These are phyloP conservation scores for Chaetomium tenue DNA, from an alignment of 495 filamentous ascomycete species.

Conservation along the genomic window DNA sequence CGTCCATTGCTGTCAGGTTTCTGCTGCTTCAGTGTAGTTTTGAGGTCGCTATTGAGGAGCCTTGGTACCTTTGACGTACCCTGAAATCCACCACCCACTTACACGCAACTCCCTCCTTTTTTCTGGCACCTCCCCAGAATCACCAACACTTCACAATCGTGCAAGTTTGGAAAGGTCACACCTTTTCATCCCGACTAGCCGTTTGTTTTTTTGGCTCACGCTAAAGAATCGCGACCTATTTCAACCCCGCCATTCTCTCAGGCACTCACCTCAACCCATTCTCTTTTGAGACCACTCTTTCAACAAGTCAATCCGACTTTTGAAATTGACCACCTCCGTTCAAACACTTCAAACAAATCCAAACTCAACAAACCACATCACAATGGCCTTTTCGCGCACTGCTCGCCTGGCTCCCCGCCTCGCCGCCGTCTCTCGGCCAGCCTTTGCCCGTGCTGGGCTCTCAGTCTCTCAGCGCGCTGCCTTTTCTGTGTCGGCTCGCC, in stretches of 20 bases:
- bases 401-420: conserved; percentile 37
- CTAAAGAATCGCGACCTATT: not conserved
- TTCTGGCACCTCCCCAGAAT: conserved; percentile 8
- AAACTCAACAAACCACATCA: conserved; percentile 18
- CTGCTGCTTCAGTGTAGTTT: conserved; percentile 32
- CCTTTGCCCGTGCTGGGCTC: conserved; percentile 21
- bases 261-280: too few species aligned
- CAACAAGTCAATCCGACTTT: too few species aligned
- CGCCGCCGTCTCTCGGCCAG: conserved; percentile 37
- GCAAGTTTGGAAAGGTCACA: conserved; percentile 9
- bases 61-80: conserved; percentile 38
- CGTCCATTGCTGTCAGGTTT: conserved; percentile 25
- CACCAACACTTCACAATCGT: conserved; percentile 8
- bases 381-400: conserved; percentile 46
- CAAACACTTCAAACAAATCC: not conserved
- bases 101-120: conserved; percentile 1
- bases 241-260: too few species aligned
- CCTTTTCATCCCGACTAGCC: conserved; percentile 14
- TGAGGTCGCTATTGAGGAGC: conserved; percentile 44
- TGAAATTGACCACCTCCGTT: not conserved
- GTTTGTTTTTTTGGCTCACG: not conserved
- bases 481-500: conserved; percentile 40
- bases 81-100: conserved; percentile 17
- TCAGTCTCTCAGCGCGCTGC: conserved; percentile 36
- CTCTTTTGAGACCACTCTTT: too few species aligned